Base-by-base conservation (phyloP, 1,284 basidiomycete species). In the Rhodotorula sp. region DNA sequence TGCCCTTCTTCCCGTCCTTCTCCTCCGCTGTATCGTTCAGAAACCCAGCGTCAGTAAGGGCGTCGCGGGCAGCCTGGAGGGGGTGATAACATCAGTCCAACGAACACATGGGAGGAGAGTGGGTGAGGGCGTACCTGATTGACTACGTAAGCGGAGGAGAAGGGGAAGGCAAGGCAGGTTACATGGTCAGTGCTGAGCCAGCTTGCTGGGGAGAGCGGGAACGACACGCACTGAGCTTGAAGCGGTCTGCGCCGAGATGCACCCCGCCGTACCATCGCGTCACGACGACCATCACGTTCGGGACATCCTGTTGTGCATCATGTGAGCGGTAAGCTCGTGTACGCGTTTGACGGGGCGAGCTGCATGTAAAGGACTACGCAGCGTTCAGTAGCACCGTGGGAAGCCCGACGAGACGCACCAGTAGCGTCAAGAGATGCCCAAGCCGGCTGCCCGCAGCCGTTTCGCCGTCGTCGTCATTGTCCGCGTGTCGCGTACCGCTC, bases 381-480 rank as follows among this genome's bases (percentile, higher is more conserved):
- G n/a, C n/a, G n/a, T n/a, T n/a, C n/a, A n/a, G 8, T 9, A 22
- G 34, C 27, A n/a, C 4, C 19, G 34, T 19, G n/a, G 32, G 29
- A 55, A 36, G 51, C n/a, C n/a, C n/a, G n/a, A n/a, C n/a, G n/a
- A 12, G 32, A 80, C 88, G 61, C 70, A 91, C 93, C 64, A 97
- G 81, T 55, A 96, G 93, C 72, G 94, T 92, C 12, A 97, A 82
- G 2, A 97, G 85, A 81, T 96, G 93, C 1, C 91, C 91, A 36
- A 97, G 82, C 6, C 94, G 87, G 44, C 89, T 88, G 12, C 94
- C 94, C 13, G 94, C 94, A 1, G 92, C 92, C 0, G 90, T 89
- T 82, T 97, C 94, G 2, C 93, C 92, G 73, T 97, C 91, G 73
- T 97, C 94, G 73, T 95, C 92, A 72, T 95, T 94, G 80, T 97